Conservation (phyloP, 2,329 filamentous ascomycete species). For the Penicillium sp. region DNA sequence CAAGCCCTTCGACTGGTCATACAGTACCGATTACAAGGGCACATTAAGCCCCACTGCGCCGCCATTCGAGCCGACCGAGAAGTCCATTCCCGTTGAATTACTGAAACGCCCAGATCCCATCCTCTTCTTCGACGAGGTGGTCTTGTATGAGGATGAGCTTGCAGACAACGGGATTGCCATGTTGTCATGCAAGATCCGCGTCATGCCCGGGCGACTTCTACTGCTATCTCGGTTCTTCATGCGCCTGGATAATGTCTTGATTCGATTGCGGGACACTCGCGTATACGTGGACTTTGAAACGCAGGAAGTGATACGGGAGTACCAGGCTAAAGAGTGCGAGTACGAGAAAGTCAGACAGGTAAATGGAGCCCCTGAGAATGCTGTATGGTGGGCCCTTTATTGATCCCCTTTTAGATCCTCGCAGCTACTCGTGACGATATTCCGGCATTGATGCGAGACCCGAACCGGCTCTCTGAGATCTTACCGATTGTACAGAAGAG, state of each 20-base stretch:
- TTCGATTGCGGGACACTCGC: slow-evolving; percentile 81
- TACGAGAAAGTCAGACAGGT: slow-evolving; percentile 73
- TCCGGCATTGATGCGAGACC: slow-evolving; percentile 69
- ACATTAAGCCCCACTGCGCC: slow-evolving; percentile 46
- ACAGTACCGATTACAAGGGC: slow-evolving; percentile 81
- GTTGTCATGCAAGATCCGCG: slow-evolving; percentile 81
- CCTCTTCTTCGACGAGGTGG: slow-evolving; percentile 91
- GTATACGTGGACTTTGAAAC: slow-evolving; percentile 84
- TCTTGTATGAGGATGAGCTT: slow-evolving; percentile 94
- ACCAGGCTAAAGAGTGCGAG: slow-evolving; percentile 75
- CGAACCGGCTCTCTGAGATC: slow-evolving; percentile 65
- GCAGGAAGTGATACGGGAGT: slow-evolving; percentile 77
- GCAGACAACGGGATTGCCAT: slow-evolving; percentile 95
- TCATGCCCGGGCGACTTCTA: slow-evolving; percentile 84
- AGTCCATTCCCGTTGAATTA: slow-evolving; percentile 73
- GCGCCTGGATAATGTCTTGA: slow-evolving; percentile 82
- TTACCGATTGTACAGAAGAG: slow-evolving; percentile 65
- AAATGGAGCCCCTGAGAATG: slow-evolving; percentile 21
- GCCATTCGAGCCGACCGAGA: slow-evolving; percentile 42
- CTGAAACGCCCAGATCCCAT: slow-evolving; percentile 88
- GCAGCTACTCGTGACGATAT: slow-evolving; percentile 63
- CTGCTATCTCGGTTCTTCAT: slow-evolving; percentile 84
- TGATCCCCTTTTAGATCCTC: slow-evolving; percentile 36
- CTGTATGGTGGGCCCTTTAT: not conserved
- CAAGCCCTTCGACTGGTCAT: slow-evolving; percentile 97